A percentile compares a stretch with the other conserved stretches of the same genome.
Evolutionary conservation across 2,329 filamentous ascomycete genomes (phyloP).

Genomic region (Clonostachys chloroleuca): DNA sequence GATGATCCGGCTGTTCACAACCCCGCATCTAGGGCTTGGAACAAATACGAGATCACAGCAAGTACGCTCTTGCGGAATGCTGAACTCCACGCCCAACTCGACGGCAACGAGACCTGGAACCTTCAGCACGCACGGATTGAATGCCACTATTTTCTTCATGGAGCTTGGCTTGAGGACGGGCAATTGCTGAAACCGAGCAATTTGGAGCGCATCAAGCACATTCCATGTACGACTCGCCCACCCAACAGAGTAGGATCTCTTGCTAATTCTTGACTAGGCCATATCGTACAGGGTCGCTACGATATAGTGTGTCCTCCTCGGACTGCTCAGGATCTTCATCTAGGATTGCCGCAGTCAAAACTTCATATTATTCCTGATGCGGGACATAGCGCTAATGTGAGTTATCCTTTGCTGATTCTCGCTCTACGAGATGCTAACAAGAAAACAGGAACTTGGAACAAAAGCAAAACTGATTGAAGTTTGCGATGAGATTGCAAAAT

Average conservation of each 20-base stretch:
- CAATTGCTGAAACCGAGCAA: background rate
- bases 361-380: background rate
- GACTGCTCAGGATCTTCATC: background rate
- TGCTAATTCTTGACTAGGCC: background rate
- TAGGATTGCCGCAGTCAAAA: background rate
- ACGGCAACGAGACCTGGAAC: background rate
- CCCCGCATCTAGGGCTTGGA: background rate
- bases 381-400: background rate
- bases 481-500: background rate
- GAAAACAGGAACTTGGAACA: background rate
- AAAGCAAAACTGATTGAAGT: conserved; percentile 1
- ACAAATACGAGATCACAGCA: background rate
- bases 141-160: background rate
- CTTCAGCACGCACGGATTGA: background rate
- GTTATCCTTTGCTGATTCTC: background rate
- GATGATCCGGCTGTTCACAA: background rate
- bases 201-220: background rate
- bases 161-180: background rate
- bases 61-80: background rate
- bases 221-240: background rate
- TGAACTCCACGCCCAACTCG: background rate
- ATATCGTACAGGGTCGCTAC: conserved; percentile 1
- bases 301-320: conserved; percentile 1
- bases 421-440: background rate
- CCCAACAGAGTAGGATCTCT: background rate